These are phyloP conservation scores for Psilocybe mexicana DNA, from an alignment of 1,284 basidiomycete genomes.

Conservation along the genomic window DNA sequence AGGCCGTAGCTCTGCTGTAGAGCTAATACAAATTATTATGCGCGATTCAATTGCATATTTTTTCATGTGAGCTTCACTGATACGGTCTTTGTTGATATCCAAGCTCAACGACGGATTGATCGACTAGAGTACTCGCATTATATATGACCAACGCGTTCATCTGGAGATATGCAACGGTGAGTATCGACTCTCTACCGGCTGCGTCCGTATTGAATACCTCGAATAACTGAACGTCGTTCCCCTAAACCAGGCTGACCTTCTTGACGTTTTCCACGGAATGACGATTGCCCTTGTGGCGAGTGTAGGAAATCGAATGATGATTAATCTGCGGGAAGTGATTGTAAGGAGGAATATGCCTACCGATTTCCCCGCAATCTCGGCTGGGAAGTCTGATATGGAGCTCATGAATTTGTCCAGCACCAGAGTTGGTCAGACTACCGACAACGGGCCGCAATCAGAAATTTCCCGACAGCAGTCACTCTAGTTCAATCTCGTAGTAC, in stretches of 20 bases:
- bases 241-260: not conserved
- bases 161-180: not conserved
- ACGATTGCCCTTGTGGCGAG: not conserved
- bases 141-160: not conserved
- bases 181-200: not conserved
- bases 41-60: not conserved
- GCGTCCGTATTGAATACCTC: not conserved
- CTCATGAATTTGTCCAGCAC: no score
- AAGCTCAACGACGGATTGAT: not conserved
- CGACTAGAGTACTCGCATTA: not conserved
- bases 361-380: no score
- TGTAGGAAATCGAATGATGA: not conserved
- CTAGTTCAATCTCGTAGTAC: no score
- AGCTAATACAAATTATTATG: not conserved
- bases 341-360: not conserved
- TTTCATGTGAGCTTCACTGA: not conserved
- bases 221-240: not conserved
- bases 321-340: not conserved
- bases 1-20: not conserved
- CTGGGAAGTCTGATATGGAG: no score
- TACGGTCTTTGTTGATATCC: not conserved
- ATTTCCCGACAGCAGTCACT: no score
- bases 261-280: not conserved
- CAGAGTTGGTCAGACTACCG: no score
- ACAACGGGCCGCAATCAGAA: no score